Evolutionary conservation across 2,329 filamentous ascomycete species (phyloP).

Genomic region (Aschersonia sp.): DNA sequence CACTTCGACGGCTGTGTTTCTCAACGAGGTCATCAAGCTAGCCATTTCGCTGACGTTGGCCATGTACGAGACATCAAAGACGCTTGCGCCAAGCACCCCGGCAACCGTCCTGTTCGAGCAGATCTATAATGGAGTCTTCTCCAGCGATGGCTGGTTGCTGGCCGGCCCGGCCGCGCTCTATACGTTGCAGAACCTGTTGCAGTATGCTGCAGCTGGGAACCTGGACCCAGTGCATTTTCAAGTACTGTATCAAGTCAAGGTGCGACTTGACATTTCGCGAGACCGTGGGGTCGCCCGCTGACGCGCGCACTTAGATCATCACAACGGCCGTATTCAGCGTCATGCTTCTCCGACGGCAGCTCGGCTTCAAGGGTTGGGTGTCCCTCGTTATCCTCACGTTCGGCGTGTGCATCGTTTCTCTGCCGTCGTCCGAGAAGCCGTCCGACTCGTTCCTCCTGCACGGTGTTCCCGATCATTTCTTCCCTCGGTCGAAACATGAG

Average conservation of each 20-base stretch:
- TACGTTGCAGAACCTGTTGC: conserved; percentile 82
- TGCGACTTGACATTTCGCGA: conserved; percentile 12
- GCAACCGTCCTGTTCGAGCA: conserved; percentile 68
- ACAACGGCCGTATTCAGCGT: conserved; percentile 82
- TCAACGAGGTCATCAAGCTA: conserved; percentile 87
- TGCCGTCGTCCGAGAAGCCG: conserved; percentile 46
- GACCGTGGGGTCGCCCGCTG: not conserved
- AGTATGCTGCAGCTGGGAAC: conserved; percentile 85
- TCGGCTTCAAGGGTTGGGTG: conserved; percentile 65
- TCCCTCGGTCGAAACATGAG: conserved; percentile 67
- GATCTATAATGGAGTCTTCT: conserved; percentile 69
- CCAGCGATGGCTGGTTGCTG: conserved; percentile 87
- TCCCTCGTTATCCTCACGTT: conserved; percentile 64
- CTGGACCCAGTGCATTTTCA: conserved; percentile 88
- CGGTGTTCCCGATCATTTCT: conserved; percentile 52
- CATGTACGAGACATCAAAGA: conserved; percentile 72
- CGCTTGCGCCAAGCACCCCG: conserved; percentile 62
- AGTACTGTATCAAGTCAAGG: conserved; percentile 83
- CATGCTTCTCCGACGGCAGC: conserved; percentile 53
- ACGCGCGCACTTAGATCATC: conserved; percentile 43
- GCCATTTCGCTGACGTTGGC: conserved; percentile 74
- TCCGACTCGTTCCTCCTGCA: conserved; percentile 45
- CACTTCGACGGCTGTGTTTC: conserved; percentile 82
- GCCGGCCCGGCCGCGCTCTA: conserved; percentile 80
- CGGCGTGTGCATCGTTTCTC: conserved; percentile 74